These are phyloP conservation scores for Diospyros lotus DNA, from an alignment of 148 eudicot genomes.

Conservation along the genomic window DNA sequence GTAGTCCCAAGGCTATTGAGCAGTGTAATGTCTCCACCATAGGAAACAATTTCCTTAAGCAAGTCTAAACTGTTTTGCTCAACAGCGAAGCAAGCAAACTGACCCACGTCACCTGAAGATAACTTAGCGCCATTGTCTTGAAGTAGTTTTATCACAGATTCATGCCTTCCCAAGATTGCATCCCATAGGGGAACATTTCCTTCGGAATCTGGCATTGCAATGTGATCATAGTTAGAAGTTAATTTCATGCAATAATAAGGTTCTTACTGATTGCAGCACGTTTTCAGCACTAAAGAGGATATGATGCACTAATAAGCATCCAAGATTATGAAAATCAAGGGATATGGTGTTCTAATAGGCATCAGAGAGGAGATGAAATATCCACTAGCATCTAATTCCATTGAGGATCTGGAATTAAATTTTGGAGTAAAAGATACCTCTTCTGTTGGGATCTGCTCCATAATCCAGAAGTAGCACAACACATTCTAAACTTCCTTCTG, in stretches of 20 bases:
- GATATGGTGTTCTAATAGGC: neutral
- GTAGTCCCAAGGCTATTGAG: slow-evolving; percentile 44
- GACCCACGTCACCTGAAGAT: slow-evolving; percentile 48
- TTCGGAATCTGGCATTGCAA: slow-evolving; percentile 52
- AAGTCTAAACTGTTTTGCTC: slow-evolving; percentile 53
- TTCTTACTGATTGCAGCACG: neutral
- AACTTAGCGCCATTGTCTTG: slow-evolving; percentile 50
- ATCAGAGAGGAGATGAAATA: neutral
- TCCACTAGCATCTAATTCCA: neutral
- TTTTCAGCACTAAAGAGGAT: neutral
- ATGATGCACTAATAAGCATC: neutral
- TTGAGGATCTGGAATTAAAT: neutral
- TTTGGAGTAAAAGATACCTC: slow-evolving; percentile 35
- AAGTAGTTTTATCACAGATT: slow-evolving; percentile 42
- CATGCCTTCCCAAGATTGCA: slow-evolving; percentile 51
- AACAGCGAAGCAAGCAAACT: slow-evolving; percentile 52
- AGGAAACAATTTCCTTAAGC: slow-evolving; percentile 44
- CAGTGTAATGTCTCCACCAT: slow-evolving; percentile 54
- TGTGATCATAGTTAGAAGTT: neutral
- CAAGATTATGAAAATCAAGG: neutral
- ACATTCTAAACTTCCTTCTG: slow-evolving; percentile 54
- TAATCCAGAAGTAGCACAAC: slow-evolving; percentile 49
- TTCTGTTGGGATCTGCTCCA: slow-evolving; percentile 73
- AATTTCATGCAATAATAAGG: neutral
- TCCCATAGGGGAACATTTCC: slow-evolving; percentile 89